A percentile compares a stretch with the other conserved stretches of the same genome.
phyloP scores from a whole-genome alignment of 192 early-diverging fungal genomes.

The Podila horticola region DNA sequence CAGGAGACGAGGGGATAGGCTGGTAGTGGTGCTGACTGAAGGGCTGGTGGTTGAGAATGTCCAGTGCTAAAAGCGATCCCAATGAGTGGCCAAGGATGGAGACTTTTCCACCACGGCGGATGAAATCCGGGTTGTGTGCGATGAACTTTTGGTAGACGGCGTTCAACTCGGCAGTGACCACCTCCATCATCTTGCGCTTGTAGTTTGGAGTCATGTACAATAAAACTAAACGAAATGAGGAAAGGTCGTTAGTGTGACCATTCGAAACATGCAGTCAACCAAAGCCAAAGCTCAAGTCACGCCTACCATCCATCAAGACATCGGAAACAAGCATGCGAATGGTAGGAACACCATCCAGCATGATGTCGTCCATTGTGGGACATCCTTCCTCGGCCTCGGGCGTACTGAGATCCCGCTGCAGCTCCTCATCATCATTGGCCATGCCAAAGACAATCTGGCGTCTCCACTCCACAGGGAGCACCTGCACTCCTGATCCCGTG shows the following conservation, averaged over 20 bases:
- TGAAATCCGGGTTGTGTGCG: constrained; percentile 79
- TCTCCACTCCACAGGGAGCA: constrained; percentile 87
- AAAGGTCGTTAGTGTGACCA: not conserved
- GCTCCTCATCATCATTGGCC: constrained; percentile 62
- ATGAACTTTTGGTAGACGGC: constrained; percentile 77
- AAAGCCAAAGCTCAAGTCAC: not conserved
- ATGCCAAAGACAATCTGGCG: constrained; percentile 83
- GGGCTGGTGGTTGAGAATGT: constrained; percentile 79
- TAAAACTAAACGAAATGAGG: constrained; percentile 61
- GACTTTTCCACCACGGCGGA: constrained; percentile 70
- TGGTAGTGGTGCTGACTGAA: constrained; percentile 40
- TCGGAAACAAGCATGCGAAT: constrained; percentile 85
- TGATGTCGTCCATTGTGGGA: constrained; percentile 79
- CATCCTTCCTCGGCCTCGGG: constrained; percentile 64
- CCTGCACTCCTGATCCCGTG: constrained; percentile 69
- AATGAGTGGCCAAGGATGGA: constrained; percentile 85
- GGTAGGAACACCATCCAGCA: constrained; percentile 82
- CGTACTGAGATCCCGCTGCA: constrained; percentile 65
- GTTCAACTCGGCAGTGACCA: constrained; percentile 82
- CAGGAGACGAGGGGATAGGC: constrained; percentile 43
- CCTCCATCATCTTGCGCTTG: constrained; percentile 82
- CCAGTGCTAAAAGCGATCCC: constrained; percentile 81
- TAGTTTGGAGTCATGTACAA: constrained; percentile 89
- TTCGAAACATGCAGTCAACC: not conserved
- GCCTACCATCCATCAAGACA: constrained; percentile 82